phyloP scores from a whole-genome alignment of 805 yeast species.

The Danielia oregonensis region DNA sequence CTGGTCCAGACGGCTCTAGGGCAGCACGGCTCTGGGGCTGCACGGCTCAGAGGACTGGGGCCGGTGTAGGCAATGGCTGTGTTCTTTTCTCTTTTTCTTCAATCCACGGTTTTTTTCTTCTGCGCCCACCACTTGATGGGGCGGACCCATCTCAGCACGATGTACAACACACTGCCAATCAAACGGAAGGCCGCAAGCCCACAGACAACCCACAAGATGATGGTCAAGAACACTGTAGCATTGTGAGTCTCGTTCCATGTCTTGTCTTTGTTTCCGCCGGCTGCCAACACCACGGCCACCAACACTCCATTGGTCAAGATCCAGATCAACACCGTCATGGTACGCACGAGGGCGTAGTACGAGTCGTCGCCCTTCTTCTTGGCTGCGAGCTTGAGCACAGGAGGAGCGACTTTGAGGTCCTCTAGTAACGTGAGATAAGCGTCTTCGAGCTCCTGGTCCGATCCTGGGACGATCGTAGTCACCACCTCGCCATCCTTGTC shows the following conservation, averaged over 20 bases:
- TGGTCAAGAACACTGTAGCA: slow-evolving; percentile 69
- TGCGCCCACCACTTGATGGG: slow-evolving; percentile 39
- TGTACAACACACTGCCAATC: slow-evolving; percentile 64
- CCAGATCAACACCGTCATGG: slow-evolving; percentile 88
- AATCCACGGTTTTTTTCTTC: slow-evolving; percentile 14
- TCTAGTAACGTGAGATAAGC: slow-evolving; percentile 64
- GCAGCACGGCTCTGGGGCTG: too few species aligned
- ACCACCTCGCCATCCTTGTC: slow-evolving; percentile 37
- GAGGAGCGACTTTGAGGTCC: slow-evolving; percentile 45
- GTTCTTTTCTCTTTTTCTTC: not conserved
- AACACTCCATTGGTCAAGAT: slow-evolving; percentile 79
- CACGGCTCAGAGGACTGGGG: too few species aligned
- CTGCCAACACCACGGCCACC: slow-evolving; percentile 76
- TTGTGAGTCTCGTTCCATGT: slow-evolving; percentile 33
- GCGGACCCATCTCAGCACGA: slow-evolving; percentile 37
- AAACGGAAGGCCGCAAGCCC: slow-evolving; percentile 82
- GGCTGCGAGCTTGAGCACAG: slow-evolving; percentile 19
- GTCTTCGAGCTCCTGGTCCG: slow-evolving; percentile 70
- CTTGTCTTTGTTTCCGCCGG: slow-evolving; percentile 63
- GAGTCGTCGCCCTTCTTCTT: slow-evolving; percentile 43
- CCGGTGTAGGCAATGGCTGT: too few species aligned
- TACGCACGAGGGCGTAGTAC: slow-evolving; percentile 86
- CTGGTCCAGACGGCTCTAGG: too few species aligned
- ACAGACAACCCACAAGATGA: slow-evolving; percentile 91
- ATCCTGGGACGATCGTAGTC: slow-evolving; percentile 56